These are phyloP conservation scores for Paspalum vaginatum DNA, from an alignment of 176 grass and related monocot genomes.

Conservation along the genomic window DNA sequence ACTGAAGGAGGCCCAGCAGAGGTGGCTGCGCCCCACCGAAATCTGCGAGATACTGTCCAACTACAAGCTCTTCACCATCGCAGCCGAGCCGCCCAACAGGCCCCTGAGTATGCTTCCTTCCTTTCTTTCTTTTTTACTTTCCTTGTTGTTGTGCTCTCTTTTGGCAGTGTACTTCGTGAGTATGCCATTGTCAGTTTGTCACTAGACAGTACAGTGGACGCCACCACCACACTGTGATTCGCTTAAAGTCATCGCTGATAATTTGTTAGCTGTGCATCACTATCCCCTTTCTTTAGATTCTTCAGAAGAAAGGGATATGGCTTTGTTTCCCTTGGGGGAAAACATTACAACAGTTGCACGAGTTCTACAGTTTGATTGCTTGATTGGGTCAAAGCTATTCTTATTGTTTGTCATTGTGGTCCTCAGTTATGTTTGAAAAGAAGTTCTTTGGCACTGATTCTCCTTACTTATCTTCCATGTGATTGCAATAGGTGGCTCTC, in stretches of 20 bases:
- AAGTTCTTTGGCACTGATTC: conserved; percentile 25
- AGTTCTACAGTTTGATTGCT: not conserved
- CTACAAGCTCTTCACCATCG: conserved; percentile 65
- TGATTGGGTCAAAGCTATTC: not conserved
- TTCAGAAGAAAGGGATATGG: not conserved
- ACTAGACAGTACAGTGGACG: too few relatives aligned
- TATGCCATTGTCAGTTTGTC: too few relatives aligned
- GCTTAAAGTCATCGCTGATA: not conserved
- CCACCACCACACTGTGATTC: not conserved
- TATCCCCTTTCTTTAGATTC: conserved; percentile 9
- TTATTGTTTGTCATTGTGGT: not conserved
- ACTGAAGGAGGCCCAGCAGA: conserved; percentile 65
- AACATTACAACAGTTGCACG: not conserved
- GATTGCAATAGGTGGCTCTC: conserved; percentile 56
- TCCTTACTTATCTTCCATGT: conserved; percentile 34
- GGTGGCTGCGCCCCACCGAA: conserved; percentile 93
- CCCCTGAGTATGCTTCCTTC: conserved; percentile 57
- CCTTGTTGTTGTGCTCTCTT: not conserved
- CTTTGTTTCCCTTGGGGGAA: not conserved
- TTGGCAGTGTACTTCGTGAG: not conserved
- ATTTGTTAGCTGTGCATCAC: not conserved
- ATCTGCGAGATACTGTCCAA: conserved; percentile 85
- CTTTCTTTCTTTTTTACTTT: not conserved
- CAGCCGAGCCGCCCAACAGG: conserved; percentile 69
- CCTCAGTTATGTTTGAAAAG: not conserved